Evolutionary conservation across 2,329 filamentous ascomycete genomes (phyloP), one percentile per base, ranked within the genome.

Genomic region (Alternaria tenuissima): DNA sequence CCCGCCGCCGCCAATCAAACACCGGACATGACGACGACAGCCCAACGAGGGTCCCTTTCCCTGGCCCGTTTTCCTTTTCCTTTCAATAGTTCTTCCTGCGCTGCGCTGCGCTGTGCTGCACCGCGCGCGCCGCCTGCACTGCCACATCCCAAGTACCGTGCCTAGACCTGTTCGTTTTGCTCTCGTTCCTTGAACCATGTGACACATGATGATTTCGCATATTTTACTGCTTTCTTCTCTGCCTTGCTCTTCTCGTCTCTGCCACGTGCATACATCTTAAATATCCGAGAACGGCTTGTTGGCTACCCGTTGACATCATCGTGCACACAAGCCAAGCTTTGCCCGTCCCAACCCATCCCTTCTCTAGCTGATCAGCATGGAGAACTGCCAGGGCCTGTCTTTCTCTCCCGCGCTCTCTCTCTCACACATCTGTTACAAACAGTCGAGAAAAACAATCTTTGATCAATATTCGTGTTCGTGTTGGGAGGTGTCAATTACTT

Each of bases 221-320:
- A 22, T 16, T 24, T 16, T 7, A 14, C 39, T 42, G 39, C 39
- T 16, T 42, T 42, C 39, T 42, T 16, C 11, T 14, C 39, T 42
- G 5, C 16, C 36, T 38, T 38, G 24, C 36, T 38, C 36, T 30
- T 30, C 12, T 8, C 39, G 6, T 24, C 39, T 16, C 39, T 24
- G 11, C 20, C 39, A 24, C 39, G 20, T 42, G 24, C 26, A 11
- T 30, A 18, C 6, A 24, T 8, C 5, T 18, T 26, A 26, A 26
- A 18, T 3, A 49, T 22, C 28, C 30, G n/a, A 18, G 11, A 18
- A 48, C 18, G 6, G 16, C 38, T 41, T 5, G 6, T 41, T 22
- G 38, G 32, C 20, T 41, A 47, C 48, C 18, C 30, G 53, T 62
- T 63, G 61, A 64, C 61, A 64, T 64, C 62, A 64, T 62, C 55